phyloP scores from a whole-genome alignment of 139 green algal species.

The Helicosporidium sp. region DNA sequence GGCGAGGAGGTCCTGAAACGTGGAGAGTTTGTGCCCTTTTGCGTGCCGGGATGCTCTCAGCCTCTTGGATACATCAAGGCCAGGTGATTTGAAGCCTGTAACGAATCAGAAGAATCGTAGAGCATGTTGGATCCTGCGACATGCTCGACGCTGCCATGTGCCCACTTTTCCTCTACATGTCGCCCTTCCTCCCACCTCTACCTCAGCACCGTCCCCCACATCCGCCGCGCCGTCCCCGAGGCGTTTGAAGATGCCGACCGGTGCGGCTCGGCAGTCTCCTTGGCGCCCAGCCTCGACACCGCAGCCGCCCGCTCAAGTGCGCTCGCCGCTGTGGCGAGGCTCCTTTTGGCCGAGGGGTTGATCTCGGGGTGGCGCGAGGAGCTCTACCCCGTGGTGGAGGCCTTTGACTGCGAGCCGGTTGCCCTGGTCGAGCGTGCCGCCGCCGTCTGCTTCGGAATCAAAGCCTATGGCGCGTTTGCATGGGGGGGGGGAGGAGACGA shows the following conservation, averaged over 20 bases:
- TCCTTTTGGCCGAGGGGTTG: slow-evolving; percentile 31
- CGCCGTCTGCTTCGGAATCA: slow-evolving; percentile 68
- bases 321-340: background rate
- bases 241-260: background rate
- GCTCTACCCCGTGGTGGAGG: slow-evolving; percentile 61
- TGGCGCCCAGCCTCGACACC: background rate
- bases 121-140: background rate
- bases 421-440: slow-evolving; percentile 73
- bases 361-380: slow-evolving; percentile 78
- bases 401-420: slow-evolving; percentile 38
- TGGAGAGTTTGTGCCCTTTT: slow-evolving; percentile 22
- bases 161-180: too few species aligned
- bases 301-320: slow-evolving; percentile 1
- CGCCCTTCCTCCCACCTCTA: too few species aligned
- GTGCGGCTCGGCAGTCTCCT: background rate
- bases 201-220: background rate
- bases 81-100: too few species aligned
- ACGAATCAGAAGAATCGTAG: background rate
- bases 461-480: slow-evolving; percentile 19
- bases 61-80: slow-evolving; percentile 29
- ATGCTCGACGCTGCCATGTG: too few species aligned
- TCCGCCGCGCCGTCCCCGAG: background rate
- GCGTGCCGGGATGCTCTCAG: slow-evolving; percentile 16
- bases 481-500: background rate
- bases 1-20: slow-evolving; percentile 15